A percentile compares a stretch with the other conserved stretches of the same genome.
phyloP scores from a whole-genome alignment of 1,284 basidiomycete genomes.

The Pyrrhoderma lamaoense region DNA sequence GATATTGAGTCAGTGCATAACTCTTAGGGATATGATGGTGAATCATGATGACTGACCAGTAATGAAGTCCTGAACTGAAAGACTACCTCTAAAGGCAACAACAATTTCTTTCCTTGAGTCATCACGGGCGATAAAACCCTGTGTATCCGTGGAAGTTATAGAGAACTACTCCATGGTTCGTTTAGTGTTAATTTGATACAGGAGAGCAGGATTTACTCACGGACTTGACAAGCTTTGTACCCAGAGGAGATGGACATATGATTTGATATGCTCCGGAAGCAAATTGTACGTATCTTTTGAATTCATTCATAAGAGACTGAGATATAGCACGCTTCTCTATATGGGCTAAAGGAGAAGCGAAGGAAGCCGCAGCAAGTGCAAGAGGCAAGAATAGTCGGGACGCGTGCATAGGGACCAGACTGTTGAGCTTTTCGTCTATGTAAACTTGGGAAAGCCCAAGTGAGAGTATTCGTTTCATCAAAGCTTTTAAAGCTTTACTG shows the following conservation, averaged over 20 bases:
- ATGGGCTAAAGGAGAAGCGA: conserved; percentile 1
- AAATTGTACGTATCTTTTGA: conserved; percentile 18
- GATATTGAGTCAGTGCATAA: background rate
- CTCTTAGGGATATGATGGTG: no score
- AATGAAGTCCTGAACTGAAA: conserved; percentile 14
- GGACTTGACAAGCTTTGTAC: conserved; percentile 14
- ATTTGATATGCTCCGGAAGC: conserved; percentile 20
- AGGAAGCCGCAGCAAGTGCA: background rate
- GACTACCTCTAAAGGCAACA: conserved; percentile 17
- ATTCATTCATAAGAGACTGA: conserved; percentile 14
- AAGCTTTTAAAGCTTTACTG: background rate
- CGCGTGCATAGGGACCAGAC: no score
- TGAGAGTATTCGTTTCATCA: background rate
- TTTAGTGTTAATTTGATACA: background rate
- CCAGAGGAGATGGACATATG: conserved; percentile 14
- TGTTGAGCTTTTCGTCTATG: no score
- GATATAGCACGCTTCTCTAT: conserved; percentile 15
- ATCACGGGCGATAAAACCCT: conserved; percentile 18
- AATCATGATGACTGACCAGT: conserved; percentile 4
- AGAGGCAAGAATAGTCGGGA: background rate
- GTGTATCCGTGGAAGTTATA: conserved; percentile 11
- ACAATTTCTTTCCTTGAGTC: conserved; percentile 17
- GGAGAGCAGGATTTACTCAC: background rate
- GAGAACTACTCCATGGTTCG: conserved; percentile 16
- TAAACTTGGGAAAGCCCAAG: background rate